Evolutionary conservation across 768 basidiomycete species (phyloP).

Genomic region (Mycena olivaceomarginata): DNA sequence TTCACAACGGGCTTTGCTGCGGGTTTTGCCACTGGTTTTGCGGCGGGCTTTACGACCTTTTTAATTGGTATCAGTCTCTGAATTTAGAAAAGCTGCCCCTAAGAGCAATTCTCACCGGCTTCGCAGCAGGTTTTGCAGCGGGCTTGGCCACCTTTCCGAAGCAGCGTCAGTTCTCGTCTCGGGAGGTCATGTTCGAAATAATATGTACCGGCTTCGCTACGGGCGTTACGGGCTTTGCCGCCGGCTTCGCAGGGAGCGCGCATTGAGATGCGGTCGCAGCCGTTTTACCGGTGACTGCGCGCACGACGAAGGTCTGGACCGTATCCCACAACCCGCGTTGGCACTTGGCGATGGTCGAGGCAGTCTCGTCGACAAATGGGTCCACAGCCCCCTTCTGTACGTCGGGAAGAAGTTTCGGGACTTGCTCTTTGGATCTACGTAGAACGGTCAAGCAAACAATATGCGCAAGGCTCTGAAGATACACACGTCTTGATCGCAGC

Average conservation of each 20-base stretch:
- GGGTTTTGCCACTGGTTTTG: no score
- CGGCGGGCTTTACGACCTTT: no score
- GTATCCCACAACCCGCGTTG: constrained; percentile 12
- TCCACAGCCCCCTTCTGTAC: constrained; percentile 3
- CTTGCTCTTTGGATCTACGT: not conserved
- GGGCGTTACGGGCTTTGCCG: not conserved
- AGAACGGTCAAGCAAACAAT: no score
- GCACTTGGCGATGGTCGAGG: constrained; percentile 24
- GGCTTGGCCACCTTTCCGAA: constrained; percentile 1
- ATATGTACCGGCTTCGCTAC: not conserved
- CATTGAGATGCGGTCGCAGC: constrained; percentile 10
- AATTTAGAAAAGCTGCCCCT: no score
- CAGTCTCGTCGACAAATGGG: constrained; percentile 22
- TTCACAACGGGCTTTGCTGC: no score
- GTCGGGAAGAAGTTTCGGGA: constrained; percentile 6
- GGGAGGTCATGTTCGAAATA: not conserved
- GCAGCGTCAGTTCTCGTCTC: not conserved
- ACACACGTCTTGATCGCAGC: constrained; percentile 20
- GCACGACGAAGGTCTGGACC: constrained; percentile 25
- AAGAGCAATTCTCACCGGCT: no score
- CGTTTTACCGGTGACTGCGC: not conserved
- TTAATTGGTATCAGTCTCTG: no score
- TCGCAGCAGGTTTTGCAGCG: not conserved
- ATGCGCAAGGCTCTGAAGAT: not conserved
- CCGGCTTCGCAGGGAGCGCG: not conserved